Evolutionary conservation across 2,329 filamentous ascomycete genomes (phyloP).

Genomic region (Paraphaeosphaeria sporulosa): DNA sequence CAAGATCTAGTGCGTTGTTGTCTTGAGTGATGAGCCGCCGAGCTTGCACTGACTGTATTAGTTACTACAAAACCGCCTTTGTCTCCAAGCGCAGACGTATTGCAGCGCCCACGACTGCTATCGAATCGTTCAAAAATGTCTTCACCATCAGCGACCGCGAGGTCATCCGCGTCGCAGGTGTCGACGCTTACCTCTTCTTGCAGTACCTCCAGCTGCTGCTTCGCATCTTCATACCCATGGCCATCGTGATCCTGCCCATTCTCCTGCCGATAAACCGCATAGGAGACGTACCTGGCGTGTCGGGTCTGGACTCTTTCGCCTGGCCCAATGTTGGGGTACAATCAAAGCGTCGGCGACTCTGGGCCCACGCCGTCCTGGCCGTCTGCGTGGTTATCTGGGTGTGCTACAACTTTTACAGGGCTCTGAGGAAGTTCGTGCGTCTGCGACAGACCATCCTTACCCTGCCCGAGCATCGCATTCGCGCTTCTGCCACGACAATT

Average conservation of each 20-base stretch:
- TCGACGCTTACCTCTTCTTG: constrained; percentile 97
- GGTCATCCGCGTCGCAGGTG: constrained; percentile 91
- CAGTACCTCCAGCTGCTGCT: constrained; percentile 87
- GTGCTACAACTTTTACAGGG: constrained; percentile 85
- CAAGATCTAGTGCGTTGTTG: constrained; percentile 45
- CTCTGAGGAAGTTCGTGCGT: constrained; percentile 87
- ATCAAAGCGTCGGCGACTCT: constrained; percentile 73
- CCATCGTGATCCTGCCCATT: constrained; percentile 79
- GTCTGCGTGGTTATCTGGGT: constrained; percentile 82
- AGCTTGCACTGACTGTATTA: constrained; percentile 29
- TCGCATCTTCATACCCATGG: constrained; percentile 89
- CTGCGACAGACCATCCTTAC: constrained; percentile 94
- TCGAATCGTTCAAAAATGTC: constrained; percentile 52
- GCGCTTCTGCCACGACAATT: constrained; percentile 94
- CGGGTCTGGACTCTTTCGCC: constrained; percentile 75
- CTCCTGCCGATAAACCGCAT: constrained; percentile 84
- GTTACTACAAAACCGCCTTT: constrained; percentile 50
- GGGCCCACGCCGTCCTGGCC: constrained; percentile 84
- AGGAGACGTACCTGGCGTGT: constrained; percentile 65
- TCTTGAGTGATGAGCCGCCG: background rate
- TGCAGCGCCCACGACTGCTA: constrained; percentile 42
- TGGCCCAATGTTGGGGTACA: constrained; percentile 81
- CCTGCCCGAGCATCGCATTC: constrained; percentile 89
- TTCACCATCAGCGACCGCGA: constrained; percentile 79
- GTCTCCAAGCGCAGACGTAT: constrained; percentile 47